These are phyloP conservation scores for Biscutella laevigata DNA, from an alignment of 441 rosid genomes.

Conservation along the genomic window DNA sequence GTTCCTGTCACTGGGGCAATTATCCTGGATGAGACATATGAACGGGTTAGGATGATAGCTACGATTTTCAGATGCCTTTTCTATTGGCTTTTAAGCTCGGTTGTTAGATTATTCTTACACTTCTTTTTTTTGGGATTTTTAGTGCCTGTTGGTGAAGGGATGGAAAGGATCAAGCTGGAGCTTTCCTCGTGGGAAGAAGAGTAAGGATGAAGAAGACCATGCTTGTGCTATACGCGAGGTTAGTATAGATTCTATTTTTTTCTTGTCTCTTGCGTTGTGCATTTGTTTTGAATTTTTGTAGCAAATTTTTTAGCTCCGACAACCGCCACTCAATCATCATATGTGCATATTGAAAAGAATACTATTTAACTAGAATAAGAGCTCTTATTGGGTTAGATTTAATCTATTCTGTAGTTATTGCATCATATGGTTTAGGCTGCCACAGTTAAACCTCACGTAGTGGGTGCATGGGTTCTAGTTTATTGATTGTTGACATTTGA, in stretches of 20 bases:
- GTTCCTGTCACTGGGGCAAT: constrained; percentile 98
- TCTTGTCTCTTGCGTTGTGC: constrained; percentile 8
- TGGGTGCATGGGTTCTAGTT: constrained; percentile 9
- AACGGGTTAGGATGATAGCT: constrained; percentile 49
- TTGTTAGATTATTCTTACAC: constrained; percentile 2
- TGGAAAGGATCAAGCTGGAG: constrained; percentile 99
- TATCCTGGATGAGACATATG: constrained; percentile 83
- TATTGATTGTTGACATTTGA: neutral
- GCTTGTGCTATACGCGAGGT: constrained; percentile 96
- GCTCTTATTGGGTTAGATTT: neutral
- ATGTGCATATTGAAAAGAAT: neutral
- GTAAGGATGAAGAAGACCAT: constrained; percentile 95
- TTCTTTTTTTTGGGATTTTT: constrained; percentile 18
- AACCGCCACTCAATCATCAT: neutral
- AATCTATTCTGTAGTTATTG: neutral
- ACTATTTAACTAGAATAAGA: neutral
- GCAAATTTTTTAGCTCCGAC: neutral
- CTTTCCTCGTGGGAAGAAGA: constrained; percentile 97
- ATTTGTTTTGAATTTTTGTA: neutral
- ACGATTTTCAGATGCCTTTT: neutral
- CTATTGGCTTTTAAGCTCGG: neutral
- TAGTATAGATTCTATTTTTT: constrained; percentile 16
- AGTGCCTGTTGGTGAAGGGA: constrained; percentile 95
- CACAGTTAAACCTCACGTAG: neutral
- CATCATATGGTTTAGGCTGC: neutral